Percentiles rank a stretch among this genome's conserved stretches.
These are phyloP conservation scores for Truncatella angustata DNA, from an alignment of 2,329 filamentous ascomycete species.

Conservation along the genomic window DNA sequence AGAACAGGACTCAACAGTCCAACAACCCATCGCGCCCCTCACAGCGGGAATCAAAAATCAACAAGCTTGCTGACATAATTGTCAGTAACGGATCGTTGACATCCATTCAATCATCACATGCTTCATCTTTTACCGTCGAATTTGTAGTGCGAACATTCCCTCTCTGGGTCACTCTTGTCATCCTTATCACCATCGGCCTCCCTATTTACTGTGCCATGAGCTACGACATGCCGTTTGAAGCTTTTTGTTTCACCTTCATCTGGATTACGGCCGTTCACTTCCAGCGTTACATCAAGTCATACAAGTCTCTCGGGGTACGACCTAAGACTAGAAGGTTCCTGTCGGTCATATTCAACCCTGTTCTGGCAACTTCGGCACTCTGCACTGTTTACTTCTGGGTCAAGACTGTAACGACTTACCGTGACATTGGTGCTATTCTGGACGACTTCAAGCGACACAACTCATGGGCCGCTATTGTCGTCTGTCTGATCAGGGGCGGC, in stretches of 20 bases:
- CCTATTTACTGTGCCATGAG: conserved; percentile 22
- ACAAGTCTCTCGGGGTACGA: conserved; percentile 14
- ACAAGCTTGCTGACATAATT: conserved; percentile 14
- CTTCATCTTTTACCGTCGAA: conserved; percentile 13
- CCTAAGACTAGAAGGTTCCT: conserved; percentile 16
- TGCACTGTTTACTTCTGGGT: conserved; percentile 28
- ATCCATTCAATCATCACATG: conserved; percentile 11
- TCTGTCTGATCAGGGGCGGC: conserved; percentile 12
- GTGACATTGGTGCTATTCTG: conserved; percentile 18
- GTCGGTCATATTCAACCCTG: conserved; percentile 25
- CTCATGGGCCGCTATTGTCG: conserved; percentile 22
- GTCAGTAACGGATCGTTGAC: conserved; percentile 15
- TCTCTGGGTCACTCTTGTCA: conserved; percentile 24
- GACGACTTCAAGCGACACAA: conserved; percentile 22
- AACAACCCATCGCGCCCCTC: conserved; percentile 12
- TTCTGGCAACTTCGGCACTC: conserved; percentile 24
- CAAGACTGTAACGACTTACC: conserved; percentile 21
- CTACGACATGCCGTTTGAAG: conserved; percentile 26
- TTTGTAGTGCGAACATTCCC: conserved; percentile 23
- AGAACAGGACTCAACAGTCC: conserved; percentile 17
- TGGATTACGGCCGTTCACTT: conserved; percentile 26
- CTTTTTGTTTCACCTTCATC: conserved; percentile 24
- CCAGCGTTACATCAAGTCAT: conserved; percentile 22
- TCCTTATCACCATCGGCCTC: conserved; percentile 23
- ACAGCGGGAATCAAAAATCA: conserved; percentile 16